phyloP scores from a whole-genome alignment of 371 early-diverging fungal genomes.

The Mucor sp. region DNA sequence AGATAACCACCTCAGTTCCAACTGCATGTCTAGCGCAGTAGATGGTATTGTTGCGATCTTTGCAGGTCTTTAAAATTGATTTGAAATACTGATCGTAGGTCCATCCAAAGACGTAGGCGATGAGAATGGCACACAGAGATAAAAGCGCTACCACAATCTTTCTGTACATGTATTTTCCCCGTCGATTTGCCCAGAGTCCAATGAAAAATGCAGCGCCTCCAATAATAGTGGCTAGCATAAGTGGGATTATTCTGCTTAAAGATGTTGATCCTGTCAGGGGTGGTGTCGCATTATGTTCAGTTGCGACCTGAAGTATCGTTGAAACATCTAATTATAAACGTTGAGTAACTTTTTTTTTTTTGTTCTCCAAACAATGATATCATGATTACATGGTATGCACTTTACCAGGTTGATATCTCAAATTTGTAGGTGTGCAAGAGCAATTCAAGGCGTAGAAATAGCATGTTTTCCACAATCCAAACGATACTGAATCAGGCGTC shows the following conservation, averaged over 20 bases:
- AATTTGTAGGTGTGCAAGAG: slow-evolving; percentile 30
- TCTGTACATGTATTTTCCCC: slow-evolving; percentile 18
- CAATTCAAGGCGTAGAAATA: slow-evolving; percentile 42
- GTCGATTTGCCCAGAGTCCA: slow-evolving; percentile 26
- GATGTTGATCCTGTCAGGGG: slow-evolving; percentile 17
- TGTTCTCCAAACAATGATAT: neutral
- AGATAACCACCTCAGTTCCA: slow-evolving; percentile 29
- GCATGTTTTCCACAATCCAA: slow-evolving; percentile 48
- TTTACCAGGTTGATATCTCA: slow-evolving; percentile 42
- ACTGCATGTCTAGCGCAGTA: slow-evolving; percentile 23
- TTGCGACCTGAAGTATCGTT: slow-evolving; percentile 27
- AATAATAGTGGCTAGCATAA: slow-evolving; percentile 25
- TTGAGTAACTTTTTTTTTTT: neutral
- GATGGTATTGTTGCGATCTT: slow-evolving; percentile 11
- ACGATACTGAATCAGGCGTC: slow-evolving; percentile 37
- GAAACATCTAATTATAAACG: slow-evolving; percentile 24
- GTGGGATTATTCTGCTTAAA: slow-evolving; percentile 25
- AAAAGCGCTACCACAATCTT: slow-evolving; percentile 22
- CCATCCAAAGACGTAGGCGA: slow-evolving; percentile 23
- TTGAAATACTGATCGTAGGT: slow-evolving; percentile 23
- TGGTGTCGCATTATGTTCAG: slow-evolving; percentile 24
- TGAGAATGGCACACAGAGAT: slow-evolving; percentile 11
- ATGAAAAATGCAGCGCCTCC: slow-evolving; percentile 23
- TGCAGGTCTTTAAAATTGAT: slow-evolving; percentile 18
- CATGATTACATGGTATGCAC: neutral